Base-by-base conservation (phyloP, 75 land plant species). In the Pinus albicaulis region DNA sequence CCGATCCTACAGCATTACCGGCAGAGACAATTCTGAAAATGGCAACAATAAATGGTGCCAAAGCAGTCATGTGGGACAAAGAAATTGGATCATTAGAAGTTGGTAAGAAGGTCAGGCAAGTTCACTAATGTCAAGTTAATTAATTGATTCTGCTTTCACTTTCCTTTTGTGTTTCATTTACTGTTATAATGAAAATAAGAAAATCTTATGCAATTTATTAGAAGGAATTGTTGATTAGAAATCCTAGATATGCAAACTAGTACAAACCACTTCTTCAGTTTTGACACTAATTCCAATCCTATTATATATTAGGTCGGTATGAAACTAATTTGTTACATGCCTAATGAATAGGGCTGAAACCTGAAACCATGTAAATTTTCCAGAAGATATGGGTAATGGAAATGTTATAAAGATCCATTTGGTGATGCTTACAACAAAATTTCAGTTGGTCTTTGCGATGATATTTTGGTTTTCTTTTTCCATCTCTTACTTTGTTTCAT, bases 41-140 rank as follows among this genome's bases (percentile, higher is more conserved):
- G 99, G 99, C 84, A 10, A 96, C 99, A 56, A 88, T 86, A 60
- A 82, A 88, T 82, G 99, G 99, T 76, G 99, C 99, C 23, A 86
- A 90, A 83, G 61, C 97, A 28, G 94, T 93, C 15, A 87, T 96
- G n/a, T 92, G 92, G 94, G 92, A 90, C 19, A 76, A 90, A 73
- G 91, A 93, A 75, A 93, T 96, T 78, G 99, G 99, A 28, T 93
- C 99, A 25, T 84, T 96, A 74, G 99, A 96, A 76, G 80, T 85
- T 77, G 92, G 94, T n/a, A 96, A 96, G 85, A 96, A 92, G 99
- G 98, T 95, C 57, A 34, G 74, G 17, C 3, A 4, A 72, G 34
- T 38, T 20, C 23, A n/a, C 20, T n/a, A 68, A 41, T 38, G 31
- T 16, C 38, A 16, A 34, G 66, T 63, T 19, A 34, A 66, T 66